These are phyloP conservation scores for Plectosphaerella cucumerina DNA, from an alignment of 2,329 filamentous ascomycete genomes.

Conservation along the genomic window DNA sequence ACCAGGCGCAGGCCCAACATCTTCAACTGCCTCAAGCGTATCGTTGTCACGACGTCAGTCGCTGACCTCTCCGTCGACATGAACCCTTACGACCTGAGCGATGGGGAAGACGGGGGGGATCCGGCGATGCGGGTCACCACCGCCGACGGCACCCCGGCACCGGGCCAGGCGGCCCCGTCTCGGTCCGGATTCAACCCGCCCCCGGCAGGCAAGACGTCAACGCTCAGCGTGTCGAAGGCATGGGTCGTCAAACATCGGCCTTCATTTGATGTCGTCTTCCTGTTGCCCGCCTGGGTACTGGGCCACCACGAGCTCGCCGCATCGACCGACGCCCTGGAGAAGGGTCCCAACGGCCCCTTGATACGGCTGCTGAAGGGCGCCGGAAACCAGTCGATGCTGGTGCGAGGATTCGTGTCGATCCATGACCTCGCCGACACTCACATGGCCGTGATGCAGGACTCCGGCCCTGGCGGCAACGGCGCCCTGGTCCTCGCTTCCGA, in stretches of 20 bases:
- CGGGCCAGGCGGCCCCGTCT: not conserved
- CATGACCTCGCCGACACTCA: constrained; percentile 23
- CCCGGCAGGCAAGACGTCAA: not conserved
- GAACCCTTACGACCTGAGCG: not conserved
- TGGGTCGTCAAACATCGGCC: constrained; percentile 26
- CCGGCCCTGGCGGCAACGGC: not conserved
- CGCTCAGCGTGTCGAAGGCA: not conserved
- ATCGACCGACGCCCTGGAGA: constrained; percentile 16
- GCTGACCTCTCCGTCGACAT: constrained; percentile 10
- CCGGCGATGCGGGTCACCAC: not conserved
- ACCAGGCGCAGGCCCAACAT: not conserved
- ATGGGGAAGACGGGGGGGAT: too few relatives aligned
- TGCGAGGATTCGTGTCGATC: constrained; percentile 26
- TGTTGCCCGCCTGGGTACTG: constrained; percentile 14
- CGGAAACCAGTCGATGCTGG: constrained; percentile 11
- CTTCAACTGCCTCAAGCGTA: constrained; percentile 24
- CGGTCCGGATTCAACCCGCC: not conserved
- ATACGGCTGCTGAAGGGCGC: constrained; percentile 25
- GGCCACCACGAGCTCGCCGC: constrained; percentile 29
- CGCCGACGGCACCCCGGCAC: not conserved
- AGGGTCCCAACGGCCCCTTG: constrained; percentile 26
- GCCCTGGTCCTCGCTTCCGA: constrained; percentile 1
- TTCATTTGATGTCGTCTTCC: constrained; percentile 15
- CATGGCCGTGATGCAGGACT: not conserved
- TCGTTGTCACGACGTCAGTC: constrained; percentile 38